phyloP scores from a whole-genome alignment of 225 moss, liverwort and hornwort species.

The Pleurozium schreberi region DNA sequence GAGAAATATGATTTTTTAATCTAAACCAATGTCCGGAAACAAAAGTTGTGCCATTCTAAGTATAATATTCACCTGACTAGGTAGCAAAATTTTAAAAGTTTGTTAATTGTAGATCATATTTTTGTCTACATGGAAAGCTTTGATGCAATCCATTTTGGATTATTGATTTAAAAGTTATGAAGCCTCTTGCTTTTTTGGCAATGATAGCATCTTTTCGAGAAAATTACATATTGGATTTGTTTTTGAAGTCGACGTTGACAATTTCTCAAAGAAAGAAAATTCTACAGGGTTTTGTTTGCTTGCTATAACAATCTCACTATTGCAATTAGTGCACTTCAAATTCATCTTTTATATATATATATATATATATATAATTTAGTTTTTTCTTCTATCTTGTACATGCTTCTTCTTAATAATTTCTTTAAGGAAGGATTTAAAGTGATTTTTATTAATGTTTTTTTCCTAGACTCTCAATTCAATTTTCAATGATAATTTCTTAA shows the following conservation, averaged over 20 bases:
- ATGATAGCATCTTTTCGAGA: background rate
- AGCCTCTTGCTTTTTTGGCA: background rate
- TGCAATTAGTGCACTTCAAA: background rate
- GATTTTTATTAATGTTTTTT: no score
- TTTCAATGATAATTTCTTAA: no score
- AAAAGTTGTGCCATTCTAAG: background rate
- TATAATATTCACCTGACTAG: background rate
- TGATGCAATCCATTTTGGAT: background rate
- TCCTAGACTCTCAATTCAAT: accelerated
- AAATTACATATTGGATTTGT: background rate
- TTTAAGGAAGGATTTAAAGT: accelerated
- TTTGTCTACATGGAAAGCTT: background rate
- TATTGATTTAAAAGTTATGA: no score
- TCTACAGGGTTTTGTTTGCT: background rate
- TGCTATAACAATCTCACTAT: background rate
- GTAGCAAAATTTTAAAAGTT: accelerated
- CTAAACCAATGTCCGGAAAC: accelerated
- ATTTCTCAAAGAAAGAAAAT: background rate
- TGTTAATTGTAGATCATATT: background rate
- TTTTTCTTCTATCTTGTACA: background rate
- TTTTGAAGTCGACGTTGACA: background rate
- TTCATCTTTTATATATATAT: background rate
- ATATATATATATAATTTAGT: background rate
- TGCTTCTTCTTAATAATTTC: no score
- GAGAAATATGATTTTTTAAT: background rate